Evolutionary conservation across 139 green algal species (phyloP).

Genomic region (Coelastrella sp.): DNA sequence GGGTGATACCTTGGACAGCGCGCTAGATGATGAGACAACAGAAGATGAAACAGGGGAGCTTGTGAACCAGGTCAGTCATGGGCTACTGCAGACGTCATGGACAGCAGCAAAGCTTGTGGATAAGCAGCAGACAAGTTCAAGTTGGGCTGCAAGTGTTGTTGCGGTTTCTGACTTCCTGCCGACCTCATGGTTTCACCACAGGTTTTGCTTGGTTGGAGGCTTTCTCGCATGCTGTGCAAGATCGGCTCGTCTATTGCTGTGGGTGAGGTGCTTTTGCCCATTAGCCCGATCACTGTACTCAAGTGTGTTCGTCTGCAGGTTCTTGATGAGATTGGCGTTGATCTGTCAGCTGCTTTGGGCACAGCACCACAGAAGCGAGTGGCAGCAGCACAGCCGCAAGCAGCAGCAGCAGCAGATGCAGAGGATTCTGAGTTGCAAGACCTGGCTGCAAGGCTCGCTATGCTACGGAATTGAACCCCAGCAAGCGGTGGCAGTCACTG

Average conservation of each 20-base stretch:
- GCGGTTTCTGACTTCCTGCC: no score
- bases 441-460: conserved; percentile 27
- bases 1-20: conserved; percentile 74
- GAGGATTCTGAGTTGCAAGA: conserved; percentile 23
- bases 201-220: no score
- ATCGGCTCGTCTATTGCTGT: no score
- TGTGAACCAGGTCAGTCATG: conserved; percentile 68
- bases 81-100: not conserved
- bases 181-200: no score
- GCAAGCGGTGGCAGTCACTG: not conserved
- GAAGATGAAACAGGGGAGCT: conserved; percentile 80
- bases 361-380: conserved; percentile 33
- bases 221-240: no score
- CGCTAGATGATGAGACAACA: conserved; percentile 73
- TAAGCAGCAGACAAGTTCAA: no score
- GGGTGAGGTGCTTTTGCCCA: no score
- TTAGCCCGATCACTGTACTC: not conserved
- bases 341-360: conserved; percentile 70
- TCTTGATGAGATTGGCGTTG: conserved; percentile 87
- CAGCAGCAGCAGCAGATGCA: conserved; percentile 10
- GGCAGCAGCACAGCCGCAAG: conserved; percentile 4
- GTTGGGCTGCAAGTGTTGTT: no score
- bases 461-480: conserved; percentile 8
- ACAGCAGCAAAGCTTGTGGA: no score
- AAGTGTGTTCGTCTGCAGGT: conserved; percentile 59